Evolutionary conservation across 2,329 filamentous ascomycete genomes (phyloP).

Genomic region (Hypoxylon rubiginosum): DNA sequence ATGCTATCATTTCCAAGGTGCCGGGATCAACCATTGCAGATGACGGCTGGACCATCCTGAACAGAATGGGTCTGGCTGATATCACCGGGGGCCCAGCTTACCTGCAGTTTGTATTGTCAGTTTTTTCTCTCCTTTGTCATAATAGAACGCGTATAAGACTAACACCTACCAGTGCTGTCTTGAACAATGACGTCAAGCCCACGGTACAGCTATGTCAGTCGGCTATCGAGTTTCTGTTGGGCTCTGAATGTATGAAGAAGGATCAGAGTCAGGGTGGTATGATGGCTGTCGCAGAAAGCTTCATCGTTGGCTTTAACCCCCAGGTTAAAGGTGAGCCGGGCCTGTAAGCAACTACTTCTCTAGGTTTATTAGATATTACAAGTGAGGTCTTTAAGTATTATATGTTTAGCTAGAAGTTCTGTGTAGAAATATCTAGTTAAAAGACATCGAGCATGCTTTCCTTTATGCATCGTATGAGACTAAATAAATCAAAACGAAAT

Average conservation of each 20-base stretch:
- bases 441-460: not conserved
- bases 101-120: slow-evolving; percentile 13
- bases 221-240: slow-evolving; percentile 1
- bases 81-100: not conserved
- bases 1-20: slow-evolving; percentile 6
- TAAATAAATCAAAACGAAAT: not conserved
- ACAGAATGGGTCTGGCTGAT: slow-evolving; percentile 9
- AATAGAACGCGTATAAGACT: not conserved
- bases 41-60: slow-evolving; percentile 10
- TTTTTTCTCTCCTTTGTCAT: not conserved
- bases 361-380: too few species aligned
- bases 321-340: slow-evolving; percentile 2
- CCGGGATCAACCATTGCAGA: slow-evolving; percentile 8
- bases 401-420: too few species aligned
- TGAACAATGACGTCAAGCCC: slow-evolving; percentile 5
- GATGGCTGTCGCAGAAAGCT: slow-evolving; percentile 8
- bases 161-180: not conserved
- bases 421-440: not conserved
- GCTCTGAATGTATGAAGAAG: slow-evolving; percentile 5
- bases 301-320: slow-evolving; percentile 6
- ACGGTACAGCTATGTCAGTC: slow-evolving; percentile 7
- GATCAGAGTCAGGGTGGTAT: slow-evolving; percentile 8
- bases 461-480: not conserved
- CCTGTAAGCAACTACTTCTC: not conserved
- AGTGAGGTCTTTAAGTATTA: too few species aligned